Percentiles rank a stretch among this genome's conserved stretches.
phyloP scores from a whole-genome alignment of 495 filamentous ascomycete species.

The Neurospora discreta region DNA sequence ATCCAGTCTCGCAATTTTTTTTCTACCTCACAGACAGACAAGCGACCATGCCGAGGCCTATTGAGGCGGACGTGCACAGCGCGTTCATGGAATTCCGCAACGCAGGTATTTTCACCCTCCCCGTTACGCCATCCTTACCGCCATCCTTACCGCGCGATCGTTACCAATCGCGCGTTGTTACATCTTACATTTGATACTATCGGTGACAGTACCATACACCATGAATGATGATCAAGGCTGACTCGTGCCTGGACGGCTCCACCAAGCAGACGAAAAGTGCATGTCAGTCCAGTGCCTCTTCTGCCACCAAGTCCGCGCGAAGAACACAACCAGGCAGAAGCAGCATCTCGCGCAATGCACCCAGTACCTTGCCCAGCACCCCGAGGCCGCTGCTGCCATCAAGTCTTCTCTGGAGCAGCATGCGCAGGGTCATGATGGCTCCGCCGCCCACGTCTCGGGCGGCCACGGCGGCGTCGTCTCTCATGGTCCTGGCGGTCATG shows the following conservation, averaged over 20 bases:
- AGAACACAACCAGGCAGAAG: conserved; percentile 25
- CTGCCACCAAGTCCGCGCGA: conserved; percentile 16
- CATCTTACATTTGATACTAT: neutral
- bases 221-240: conserved; percentile 1
- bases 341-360: conserved; percentile 18
- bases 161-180: neutral
- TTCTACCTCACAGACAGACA: neutral
- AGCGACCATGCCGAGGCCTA: conserved; percentile 14
- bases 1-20: neutral
- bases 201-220: conserved; percentile 1
- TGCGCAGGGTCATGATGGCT: neutral
- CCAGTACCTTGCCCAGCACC: conserved; percentile 16
- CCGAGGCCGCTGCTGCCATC: conserved; percentile 11
- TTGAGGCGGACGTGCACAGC: conserved; percentile 17
- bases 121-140: neutral
- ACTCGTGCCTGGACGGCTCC: neutral
- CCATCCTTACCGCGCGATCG: neutral
- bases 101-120: conserved; percentile 9
- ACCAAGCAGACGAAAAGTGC: conserved; percentile 11
- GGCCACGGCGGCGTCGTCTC: neutral
- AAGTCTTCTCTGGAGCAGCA: conserved; percentile 3
- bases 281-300: conserved; percentile 18
- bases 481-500: neutral
- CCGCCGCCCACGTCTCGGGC: neutral
- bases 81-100: conserved; percentile 18